Evolutionary conservation across 306 rosid genomes (phyloP).

Genomic region (Vachellia collinsii): DNA sequence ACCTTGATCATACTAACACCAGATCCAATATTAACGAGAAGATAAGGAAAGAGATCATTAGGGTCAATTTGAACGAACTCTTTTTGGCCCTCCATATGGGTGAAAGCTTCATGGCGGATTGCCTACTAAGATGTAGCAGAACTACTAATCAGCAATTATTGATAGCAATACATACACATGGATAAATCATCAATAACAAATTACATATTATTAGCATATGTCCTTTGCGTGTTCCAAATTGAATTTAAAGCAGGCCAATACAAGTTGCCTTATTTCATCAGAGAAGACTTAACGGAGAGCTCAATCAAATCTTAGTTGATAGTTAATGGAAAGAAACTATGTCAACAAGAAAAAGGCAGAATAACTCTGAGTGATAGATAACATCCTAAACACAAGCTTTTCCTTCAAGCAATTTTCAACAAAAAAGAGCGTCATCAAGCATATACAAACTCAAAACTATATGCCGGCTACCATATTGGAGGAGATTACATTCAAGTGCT

Average conservation of each 20-base stretch:
- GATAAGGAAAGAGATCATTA: conserved; percentile 88
- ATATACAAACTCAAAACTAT: conserved; percentile 6
- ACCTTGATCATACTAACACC: conserved; percentile 99
- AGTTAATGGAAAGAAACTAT: conserved; percentile 25
- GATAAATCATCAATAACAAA: conserved; percentile 24
- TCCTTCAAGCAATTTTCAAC: conserved; percentile 14
- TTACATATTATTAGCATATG: conserved; percentile 4
- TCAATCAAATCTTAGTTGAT: conserved; percentile 22
- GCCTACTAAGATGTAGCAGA: conserved; percentile 84
- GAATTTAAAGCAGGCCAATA: conserved; percentile 21
- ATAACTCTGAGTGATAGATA: conserved; percentile 6
- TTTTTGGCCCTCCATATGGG: conserved; percentile 97
- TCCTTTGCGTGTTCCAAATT: conserved; percentile 35
- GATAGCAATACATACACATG: conserved; percentile 4
- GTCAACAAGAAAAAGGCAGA: conserved; percentile 29
- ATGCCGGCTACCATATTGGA: neutral
- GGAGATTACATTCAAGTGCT: neutral
- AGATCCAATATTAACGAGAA: conserved; percentile 96
- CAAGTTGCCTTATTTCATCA: conserved; percentile 1
- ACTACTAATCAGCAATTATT: conserved; percentile 51
- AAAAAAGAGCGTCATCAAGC: conserved; percentile 11
- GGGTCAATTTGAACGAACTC: conserved; percentile 95
- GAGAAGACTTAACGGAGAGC: conserved; percentile 20
- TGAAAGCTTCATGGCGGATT: conserved; percentile 99
- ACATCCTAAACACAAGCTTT: conserved; percentile 2